phyloP scores from a whole-genome alignment of 495 filamentous ascomycete genomes.

The Rostrohypoxylon terebratum region DNA sequence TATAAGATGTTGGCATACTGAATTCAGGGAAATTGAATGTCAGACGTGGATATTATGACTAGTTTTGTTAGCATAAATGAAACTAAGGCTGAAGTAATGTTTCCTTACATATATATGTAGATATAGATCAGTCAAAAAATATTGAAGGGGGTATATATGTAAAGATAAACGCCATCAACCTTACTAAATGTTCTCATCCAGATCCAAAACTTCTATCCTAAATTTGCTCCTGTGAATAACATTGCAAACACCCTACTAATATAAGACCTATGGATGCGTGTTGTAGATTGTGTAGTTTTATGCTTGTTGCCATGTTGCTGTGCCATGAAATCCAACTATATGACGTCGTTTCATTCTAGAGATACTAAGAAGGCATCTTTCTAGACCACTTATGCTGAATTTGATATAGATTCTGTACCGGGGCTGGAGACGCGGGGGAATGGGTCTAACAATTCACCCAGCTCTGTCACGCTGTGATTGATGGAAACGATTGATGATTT shows the following conservation, averaged over 20 bases:
- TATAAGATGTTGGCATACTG: conserved; percentile 31
- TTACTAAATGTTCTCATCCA: background rate
- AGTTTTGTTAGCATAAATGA: conserved; percentile 23
- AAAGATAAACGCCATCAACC: background rate
- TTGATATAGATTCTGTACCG: background rate
- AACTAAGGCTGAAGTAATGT: background rate
- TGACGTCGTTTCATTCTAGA: background rate
- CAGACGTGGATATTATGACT: background rate
- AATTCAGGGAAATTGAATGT: background rate
- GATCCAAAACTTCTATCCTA: background rate
- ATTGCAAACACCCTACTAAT: background rate
- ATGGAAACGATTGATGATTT: conserved; percentile 17
- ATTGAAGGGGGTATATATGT: background rate
- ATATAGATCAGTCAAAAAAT: background rate
- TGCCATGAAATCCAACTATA: too few species aligned
- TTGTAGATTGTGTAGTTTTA: background rate
- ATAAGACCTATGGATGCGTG: background rate
- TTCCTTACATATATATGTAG: conserved; percentile 21
- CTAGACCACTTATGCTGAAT: conserved; percentile 4
- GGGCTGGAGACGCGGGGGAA: conserved; percentile 5
- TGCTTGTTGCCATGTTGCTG: background rate
- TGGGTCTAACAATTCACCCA: conserved; percentile 9
- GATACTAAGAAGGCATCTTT: background rate
- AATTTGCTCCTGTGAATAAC: background rate
- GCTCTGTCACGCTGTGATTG: background rate